Evolutionary conservation across 2,329 filamentous ascomycete species (phyloP), one percentile per base, ranked within the genome.

Genomic region (Aspergillaceae sp.): DNA sequence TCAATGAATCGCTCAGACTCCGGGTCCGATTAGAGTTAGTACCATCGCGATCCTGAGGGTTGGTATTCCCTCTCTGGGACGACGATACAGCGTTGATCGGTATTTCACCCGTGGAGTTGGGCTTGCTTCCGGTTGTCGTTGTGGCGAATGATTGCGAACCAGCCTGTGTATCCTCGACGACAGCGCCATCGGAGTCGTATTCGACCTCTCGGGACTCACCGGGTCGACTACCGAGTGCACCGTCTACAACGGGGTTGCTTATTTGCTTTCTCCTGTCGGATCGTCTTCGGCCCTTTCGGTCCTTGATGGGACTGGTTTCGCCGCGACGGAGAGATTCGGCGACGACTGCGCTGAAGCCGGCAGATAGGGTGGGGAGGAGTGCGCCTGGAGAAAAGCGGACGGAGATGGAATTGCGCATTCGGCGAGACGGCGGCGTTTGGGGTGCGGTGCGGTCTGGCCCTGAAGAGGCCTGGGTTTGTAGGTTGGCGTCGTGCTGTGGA

Each of bases 271-370:
- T 56, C 29, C 58, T 61, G 26, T 58, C 55, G 5, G 51, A 45
- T 44, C 53, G 57, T 7, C 58, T 57, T 41, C 51, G 49, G 4
- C 49, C 54, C 40, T 54, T 56, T 27, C 66, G 63, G 33, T 62
- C 58, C 44, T 61, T 65, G 19, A 54, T 52, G 11, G 68, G 60
- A 26, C 64, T 67, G 6, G 71, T 72, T 48, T 77, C 70, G 9
- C 78, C 76, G 10, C 78, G 74, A n/a, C 80, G 74, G 28, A 84
- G 68, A 26, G 79, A 75, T 51, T 85, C 81, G 6, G 80, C 81
- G 4, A 85, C 79, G 41, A 85, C 76, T 1, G 77, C 81, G 57
- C 73, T 79, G 10, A 86, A 69, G 1, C 76, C 76, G 1, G 74
- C 76, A 2, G 76, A 80, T 1, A 85, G 68, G 0, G 82, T 79